phyloP scores from a whole-genome alignment of 2,329 filamentous ascomycete genomes.

The Colletotrichum truncatum region DNA sequence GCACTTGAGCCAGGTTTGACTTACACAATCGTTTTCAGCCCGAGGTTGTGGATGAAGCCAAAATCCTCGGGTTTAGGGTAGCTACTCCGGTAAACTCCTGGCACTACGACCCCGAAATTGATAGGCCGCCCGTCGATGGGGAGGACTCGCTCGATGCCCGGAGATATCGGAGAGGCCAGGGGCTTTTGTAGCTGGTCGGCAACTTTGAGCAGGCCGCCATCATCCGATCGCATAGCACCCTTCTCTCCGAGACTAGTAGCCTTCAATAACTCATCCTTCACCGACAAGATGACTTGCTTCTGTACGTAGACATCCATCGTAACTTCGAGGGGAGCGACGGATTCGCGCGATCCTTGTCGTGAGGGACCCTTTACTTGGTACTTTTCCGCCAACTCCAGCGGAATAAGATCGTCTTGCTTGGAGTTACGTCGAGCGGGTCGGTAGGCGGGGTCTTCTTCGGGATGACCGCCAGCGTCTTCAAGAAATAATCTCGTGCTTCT shows the following conservation, averaged over 20 bases:
- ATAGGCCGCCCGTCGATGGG: slow-evolving; percentile 52
- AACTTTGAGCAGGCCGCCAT: not conserved
- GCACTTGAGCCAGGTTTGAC: slow-evolving; percentile 37
- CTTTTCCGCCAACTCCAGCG: slow-evolving; percentile 12
- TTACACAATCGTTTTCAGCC: slow-evolving; percentile 83
- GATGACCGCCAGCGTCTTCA: slow-evolving; percentile 24
- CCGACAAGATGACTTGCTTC: slow-evolving; percentile 11
- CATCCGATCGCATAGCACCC: not conserved
- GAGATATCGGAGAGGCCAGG: not conserved
- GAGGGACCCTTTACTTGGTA: slow-evolving; percentile 10
- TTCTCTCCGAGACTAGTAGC: not conserved
- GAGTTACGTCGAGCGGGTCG: slow-evolving; percentile 16
- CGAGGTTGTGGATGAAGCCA: slow-evolving; percentile 71
- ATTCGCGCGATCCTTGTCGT: slow-evolving; percentile 23
- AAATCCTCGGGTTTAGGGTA: slow-evolving; percentile 80
- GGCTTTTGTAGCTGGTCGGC: slow-evolving; percentile 1
- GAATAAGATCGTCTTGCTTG: slow-evolving; percentile 21
- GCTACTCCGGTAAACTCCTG: slow-evolving; percentile 82
- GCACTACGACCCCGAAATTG: slow-evolving; percentile 82
- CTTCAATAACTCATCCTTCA: slow-evolving; percentile 14
- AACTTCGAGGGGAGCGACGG: slow-evolving; percentile 4
- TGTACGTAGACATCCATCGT: slow-evolving; percentile 14
- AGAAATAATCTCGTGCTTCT: slow-evolving; percentile 29
- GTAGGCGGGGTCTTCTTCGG: slow-evolving; percentile 24
- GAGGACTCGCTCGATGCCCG: slow-evolving; percentile 18